Percentiles rank a stretch among this genome's conserved stretches.
Conservation (phyloP, 495 filamentous ascomycete genomes). For the Neurospora sp. region DNA sequence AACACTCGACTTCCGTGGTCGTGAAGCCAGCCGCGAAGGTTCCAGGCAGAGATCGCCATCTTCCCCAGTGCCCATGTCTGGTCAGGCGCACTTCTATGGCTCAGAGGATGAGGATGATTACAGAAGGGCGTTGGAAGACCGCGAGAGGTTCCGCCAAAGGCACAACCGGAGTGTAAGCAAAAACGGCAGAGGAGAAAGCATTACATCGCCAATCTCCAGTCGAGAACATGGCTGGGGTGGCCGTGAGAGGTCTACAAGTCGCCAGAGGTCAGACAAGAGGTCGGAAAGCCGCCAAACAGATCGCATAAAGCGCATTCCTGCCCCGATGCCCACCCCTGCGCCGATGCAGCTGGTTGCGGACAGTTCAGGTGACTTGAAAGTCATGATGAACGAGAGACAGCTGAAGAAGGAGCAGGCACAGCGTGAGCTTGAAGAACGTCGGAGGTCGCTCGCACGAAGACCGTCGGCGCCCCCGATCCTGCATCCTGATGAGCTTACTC, state of each 20-base stretch:
- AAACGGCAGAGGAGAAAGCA: conserved; percentile 15
- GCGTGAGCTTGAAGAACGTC: conserved; percentile 76
- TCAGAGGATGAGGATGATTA: conserved; percentile 53
- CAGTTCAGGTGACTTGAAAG: conserved; percentile 28
- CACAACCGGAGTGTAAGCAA: conserved; percentile 50
- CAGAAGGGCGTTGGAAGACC: conserved; percentile 47
- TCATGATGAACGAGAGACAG: conserved; percentile 42
- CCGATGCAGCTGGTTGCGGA: conserved; percentile 21
- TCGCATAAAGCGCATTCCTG: conserved; percentile 6
- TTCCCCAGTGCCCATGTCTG: conserved; percentile 62
- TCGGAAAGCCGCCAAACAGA: conserved; percentile 38
- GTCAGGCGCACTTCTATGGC: conserved; percentile 27
- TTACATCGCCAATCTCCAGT: conserved; percentile 15
- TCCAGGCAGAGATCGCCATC: conserved; percentile 65
- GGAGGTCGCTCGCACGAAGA: conserved; percentile 69
- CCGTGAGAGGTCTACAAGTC: conserved; percentile 31
- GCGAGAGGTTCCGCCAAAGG: conserved; percentile 50
- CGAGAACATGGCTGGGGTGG: conserved; percentile 18
- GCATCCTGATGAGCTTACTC: conserved; percentile 56
- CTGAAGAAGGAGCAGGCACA: conserved; percentile 69
- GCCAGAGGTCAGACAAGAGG: conserved; percentile 25
- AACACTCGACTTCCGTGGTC: conserved; percentile 43
- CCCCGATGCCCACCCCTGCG: conserved; percentile 20
- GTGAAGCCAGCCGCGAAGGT: conserved; percentile 41
- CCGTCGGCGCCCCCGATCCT: conserved; percentile 71